Base-by-base conservation (phyloP, 805 yeast genomes). In the Pichia scutulata region DNA sequence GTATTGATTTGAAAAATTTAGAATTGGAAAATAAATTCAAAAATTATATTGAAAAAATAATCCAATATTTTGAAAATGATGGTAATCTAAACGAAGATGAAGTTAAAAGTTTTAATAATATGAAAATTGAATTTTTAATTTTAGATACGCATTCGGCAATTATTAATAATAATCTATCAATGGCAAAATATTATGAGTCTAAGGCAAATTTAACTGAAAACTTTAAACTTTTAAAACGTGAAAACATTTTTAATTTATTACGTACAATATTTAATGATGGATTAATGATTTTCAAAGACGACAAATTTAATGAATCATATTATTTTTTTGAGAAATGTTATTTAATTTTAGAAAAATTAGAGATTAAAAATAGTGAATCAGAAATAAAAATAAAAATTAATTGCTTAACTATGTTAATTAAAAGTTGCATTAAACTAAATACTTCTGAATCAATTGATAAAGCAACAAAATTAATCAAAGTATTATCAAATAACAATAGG, bases 121-220 rank as follows among this genome's bases (percentile, higher is more conserved):
- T 57, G n/a, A 55, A 52, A 9, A 43, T 51, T 2, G 71, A 72
- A 40, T 58, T 64, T 30, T 63, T 57, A 41, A 39, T 69, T 3
- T 47, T 62, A 22, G 66, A 66, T 48, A 67, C 68, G 57, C 71
- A 68, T 49, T 41, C 58, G 3, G 52, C 68, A 0, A 42, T 70
- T 6, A 43, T 54, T 8, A 62, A 60, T n/a, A 62, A 59, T 3
- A 72, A 73, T 50, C 52, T 61, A 7, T 62, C 66, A 41, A 60
- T 64, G 54, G 74, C 75, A 1, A 65, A 60, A 41, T 57, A 69
- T 25, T 69, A 66, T 52, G 65, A 67, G 28, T 57, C 59, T 10
- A 65, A 68, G 47, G 62, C 69, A 1, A 59, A 58, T 23, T 30
- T 64, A 1, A 9, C 30, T 4, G 54, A 57, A 2, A 56, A 59